Evolutionary conservation across 2,329 filamentous ascomycete species (phyloP).

Genomic region (Alternaria rosae): DNA sequence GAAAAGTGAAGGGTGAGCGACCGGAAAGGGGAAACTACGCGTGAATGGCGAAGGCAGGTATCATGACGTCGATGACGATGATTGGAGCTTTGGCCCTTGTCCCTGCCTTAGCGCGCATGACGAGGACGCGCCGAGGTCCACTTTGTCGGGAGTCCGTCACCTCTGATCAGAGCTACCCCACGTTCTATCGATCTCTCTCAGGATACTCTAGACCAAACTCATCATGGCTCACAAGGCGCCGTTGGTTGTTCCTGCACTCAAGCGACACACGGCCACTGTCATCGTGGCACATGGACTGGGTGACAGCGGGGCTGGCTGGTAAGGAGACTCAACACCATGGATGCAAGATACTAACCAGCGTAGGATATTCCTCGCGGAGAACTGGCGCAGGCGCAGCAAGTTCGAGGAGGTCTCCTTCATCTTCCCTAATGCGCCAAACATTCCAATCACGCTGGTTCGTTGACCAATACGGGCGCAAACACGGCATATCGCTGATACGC

Average conservation of each 20-base stretch:
- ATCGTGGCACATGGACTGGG: slow-evolving; percentile 95
- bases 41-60: slow-evolving; percentile 21
- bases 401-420: slow-evolving; percentile 94
- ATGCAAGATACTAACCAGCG: slow-evolving; percentile 20
- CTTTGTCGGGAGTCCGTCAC: slow-evolving; percentile 7
- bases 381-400: slow-evolving; percentile 80
- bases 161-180: slow-evolving; percentile 20
- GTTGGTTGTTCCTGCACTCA: slow-evolving; percentile 79
- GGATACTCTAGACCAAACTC: slow-evolving; percentile 1
- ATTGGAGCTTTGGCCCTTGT: slow-evolving; percentile 40
- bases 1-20: slow-evolving; percentile 8
- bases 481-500: slow-evolving; percentile 4
- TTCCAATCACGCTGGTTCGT: slow-evolving; percentile 82
- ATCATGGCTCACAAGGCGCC: slow-evolving; percentile 53
- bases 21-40: slow-evolving; percentile 2
- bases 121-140: slow-evolving; percentile 26
- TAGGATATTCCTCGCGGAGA: slow-evolving; percentile 80
- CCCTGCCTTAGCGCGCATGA: slow-evolving; percentile 33
- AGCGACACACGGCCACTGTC: slow-evolving; percentile 88
- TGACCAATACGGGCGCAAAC: not conserved
- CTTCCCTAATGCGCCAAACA: slow-evolving; percentile 86
- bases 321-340: slow-evolving; percentile 26
- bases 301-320: slow-evolving; percentile 80
- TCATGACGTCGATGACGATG: slow-evolving; percentile 44
- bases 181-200: slow-evolving; percentile 20